Base-by-base conservation (phyloP, 2,329 filamentous ascomycete genomes). In the Verticillium alfalfae region DNA sequence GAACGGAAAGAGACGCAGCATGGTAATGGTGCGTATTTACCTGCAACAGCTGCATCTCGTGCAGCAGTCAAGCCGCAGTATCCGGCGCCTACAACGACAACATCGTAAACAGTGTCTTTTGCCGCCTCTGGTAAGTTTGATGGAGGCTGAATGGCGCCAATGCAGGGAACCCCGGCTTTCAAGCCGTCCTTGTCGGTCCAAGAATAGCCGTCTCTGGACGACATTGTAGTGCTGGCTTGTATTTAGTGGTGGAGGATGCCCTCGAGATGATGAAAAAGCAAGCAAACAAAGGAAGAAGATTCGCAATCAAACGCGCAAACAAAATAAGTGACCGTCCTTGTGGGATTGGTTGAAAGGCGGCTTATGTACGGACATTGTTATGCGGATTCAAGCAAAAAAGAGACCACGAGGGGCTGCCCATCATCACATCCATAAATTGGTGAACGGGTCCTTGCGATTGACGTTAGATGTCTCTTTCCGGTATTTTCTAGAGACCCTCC, bases 31-130 rank as follows among this genome's bases (percentile, higher is more conserved):
- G 26, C 26, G 26, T 31, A 38, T 62, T n/a, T 65, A 70, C 71
- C 71, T n/a, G 70, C 67, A 13, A 70, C 41, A 12, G 67, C 66
- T 6, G 67, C 64, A 59, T 72, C 72, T 31, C 71, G 66, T 2
- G 68, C 66, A 10, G 71, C 70, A 1, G 71, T 71, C 0, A 73
- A 63, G 2, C 71, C 72, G 5, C 65, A 67, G 38, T 73, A 73
- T 2, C 72, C 71, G 2, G 71, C 72, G 1, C 71, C 71, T 31
- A 73, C 67, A 2, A 73, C 66, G 34, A 73, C 66, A 0, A 70
- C 71, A 55, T 73, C 71, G 34, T 65, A 71, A 1, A 68, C 18
- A 31, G 56, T 34, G 13, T 52, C 61, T 5, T 58, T 41, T 7
- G 22, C 16, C 0, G 63, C 52, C 16, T 59, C 31, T 8, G 45